Evolutionary conservation across 495 filamentous ascomycete genomes (phyloP), one percentile per base, ranked within the genome.

Genomic region (Choiromyces venosus): DNA sequence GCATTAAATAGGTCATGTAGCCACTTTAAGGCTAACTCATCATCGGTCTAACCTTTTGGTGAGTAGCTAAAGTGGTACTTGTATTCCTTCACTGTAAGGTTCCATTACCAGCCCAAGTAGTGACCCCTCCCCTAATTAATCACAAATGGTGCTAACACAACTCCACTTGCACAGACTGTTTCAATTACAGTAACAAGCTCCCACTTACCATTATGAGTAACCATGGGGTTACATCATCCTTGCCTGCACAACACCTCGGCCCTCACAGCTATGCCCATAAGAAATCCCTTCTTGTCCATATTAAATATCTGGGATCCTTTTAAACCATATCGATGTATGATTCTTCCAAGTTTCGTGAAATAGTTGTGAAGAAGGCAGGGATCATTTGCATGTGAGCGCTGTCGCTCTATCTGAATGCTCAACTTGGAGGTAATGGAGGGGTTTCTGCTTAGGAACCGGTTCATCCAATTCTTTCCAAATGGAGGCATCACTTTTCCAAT

Each of bases 111-210:
- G 21, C 42, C 33, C 18, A 56, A 56, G 42, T 61, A 70, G 38
- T 52, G 39, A 10, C 18, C 68, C 37, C 35, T 52, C 33, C 68
- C 40, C 35, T 68, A 8, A n/a, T 69, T 69, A 16, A 69, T 36
- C 12, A 69, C 40, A 25, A 69, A 46, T 46, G 68, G 40, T 29
- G 39, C 40, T 56, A 70, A 56, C 18, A 39, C 29, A 10, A 61
- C 42, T 8, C 68, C 68, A 25, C 33, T 37, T 8, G 68, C 67
- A 37, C 40, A 74, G 10, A 70, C 52, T 8, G 39, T 21, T 35
- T 73, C 66, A 4, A 72, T 33, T 16, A 67, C 61, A 39, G 64
- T 72, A 18, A 67, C 70, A 19, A 74, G 66, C 38, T 74, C 67
- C 46, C 72, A 29, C 12, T 40, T 66, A 25, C 72, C 67, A 66